These are phyloP conservation scores for Epichloe uncinata DNA, from an alignment of 2,329 filamentous ascomycete species.

Conservation along the genomic window DNA sequence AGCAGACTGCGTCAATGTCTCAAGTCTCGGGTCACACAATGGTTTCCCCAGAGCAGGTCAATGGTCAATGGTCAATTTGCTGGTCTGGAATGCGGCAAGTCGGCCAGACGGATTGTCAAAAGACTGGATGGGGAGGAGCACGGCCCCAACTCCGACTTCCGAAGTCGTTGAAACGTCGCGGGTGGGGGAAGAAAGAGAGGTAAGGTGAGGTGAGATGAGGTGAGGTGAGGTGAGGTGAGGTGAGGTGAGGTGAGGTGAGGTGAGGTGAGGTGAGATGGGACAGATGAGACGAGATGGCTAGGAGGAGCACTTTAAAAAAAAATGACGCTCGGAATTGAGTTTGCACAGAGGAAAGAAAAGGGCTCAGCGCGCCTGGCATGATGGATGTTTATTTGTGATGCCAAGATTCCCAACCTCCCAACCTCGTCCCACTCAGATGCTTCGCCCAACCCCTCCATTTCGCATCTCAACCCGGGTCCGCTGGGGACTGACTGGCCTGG, in stretches of 20 bases:
- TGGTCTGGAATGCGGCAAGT: background rate
- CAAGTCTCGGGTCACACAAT: no score
- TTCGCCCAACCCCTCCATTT: slow-evolving; percentile 16
- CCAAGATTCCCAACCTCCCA: slow-evolving; percentile 19
- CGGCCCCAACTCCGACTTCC: background rate
- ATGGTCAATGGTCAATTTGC: no score
- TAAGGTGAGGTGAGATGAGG: no score
- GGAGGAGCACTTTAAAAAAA: background rate
- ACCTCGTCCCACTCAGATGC: slow-evolving; percentile 13
- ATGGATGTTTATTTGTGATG: background rate
- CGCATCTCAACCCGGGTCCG: background rate
- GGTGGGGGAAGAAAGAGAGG: no score
- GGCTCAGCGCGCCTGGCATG: background rate
- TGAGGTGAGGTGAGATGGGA: background rate
- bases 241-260: no score
- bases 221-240: no score
- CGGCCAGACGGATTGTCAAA: background rate
- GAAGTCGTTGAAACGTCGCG: background rate
- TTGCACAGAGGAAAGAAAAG: background rate
- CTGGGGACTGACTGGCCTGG: no score
- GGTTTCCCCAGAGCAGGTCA: no score
- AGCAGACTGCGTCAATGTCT: background rate
- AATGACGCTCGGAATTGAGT: background rate
- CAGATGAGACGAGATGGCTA: background rate
- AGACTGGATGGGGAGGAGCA: background rate